Base-by-base conservation (phyloP, 2,329 filamentous ascomycete species). In the Ceratocystis ficicola region DNA sequence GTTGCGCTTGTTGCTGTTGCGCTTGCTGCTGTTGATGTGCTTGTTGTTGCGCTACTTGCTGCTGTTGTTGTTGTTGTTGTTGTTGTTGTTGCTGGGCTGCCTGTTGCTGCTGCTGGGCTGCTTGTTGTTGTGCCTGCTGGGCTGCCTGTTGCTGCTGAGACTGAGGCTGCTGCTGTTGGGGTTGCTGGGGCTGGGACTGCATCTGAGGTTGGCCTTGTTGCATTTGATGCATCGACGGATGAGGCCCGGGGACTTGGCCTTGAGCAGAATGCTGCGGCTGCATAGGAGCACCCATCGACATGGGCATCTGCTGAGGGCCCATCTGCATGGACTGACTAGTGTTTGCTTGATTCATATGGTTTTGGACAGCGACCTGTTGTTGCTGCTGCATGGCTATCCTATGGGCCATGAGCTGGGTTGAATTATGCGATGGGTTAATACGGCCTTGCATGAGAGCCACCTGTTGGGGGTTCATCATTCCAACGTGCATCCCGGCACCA, bases 401-500 rank as follows among this genome's bases (percentile, higher is more conserved):
- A 59, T 80, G 79, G 2, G 76, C 76, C 61, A 80, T 69, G 64
- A 80, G 70, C 5, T 64, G 66, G 1, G 73, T 72, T 79, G 68
- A 71, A 70, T 17, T 71, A 52, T 52, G 22, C 63, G 48, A 12
- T 48, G 22, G 44, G 50, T 48, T 59, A 3, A 64, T 60, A 15
- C 55, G 36, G 44, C 46, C 67, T 67, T 77, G 75, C 68, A 81
- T 75, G 70, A 84, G 77, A 57, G 80, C 79, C 59, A 79, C 76
- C 44, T 82, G 73, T 70, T 83, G 82, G 72, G 84, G 79, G 67
- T 76, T 74, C 64, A 73, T 74, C 63, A 78, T 70, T 70, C 73
- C 78, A 73, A 85, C 81, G 2, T 77, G 79, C 72, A 86, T 82
- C 44, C 77, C 80, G 70, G 83, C 80, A 20, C 77, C 73, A 44